Conservation (phyloP, 352 stramenopile genomes). For the Hyaloperonospora brassicae region DNA sequence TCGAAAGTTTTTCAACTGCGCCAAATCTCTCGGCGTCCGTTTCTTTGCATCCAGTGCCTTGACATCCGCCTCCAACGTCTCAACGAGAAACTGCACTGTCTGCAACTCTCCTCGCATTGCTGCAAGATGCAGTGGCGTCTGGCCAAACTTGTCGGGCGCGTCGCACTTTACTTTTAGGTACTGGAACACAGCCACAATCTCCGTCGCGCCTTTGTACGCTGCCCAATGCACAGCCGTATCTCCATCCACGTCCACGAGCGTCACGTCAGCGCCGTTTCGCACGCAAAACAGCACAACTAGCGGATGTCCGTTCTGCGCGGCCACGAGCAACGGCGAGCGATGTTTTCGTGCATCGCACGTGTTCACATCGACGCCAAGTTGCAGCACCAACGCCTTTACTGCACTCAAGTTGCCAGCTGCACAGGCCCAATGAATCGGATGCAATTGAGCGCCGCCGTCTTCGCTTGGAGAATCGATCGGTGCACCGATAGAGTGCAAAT, state of each 20-base stretch:
- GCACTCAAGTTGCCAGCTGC: conserved; percentile 60
- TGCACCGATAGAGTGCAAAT: conserved; percentile 36
- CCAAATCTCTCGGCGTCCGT: conserved; percentile 53
- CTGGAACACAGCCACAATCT: conserved; percentile 80
- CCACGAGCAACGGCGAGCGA: conserved; percentile 64
- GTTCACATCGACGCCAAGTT: conserved; percentile 65
- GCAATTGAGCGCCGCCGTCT: conserved; percentile 47
- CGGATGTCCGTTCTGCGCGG: conserved; percentile 68
- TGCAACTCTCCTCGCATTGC: conserved; percentile 63
- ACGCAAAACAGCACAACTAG: conserved; percentile 73
- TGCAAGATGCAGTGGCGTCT: conserved; percentile 79
- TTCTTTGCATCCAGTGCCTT: conserved; percentile 39
- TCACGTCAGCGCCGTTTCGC: conserved; percentile 59
- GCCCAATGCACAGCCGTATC: conserved; percentile 83
- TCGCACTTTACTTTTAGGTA: conserved; percentile 64
- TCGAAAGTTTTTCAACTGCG: conserved; percentile 46
- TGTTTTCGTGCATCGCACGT: conserved; percentile 62
- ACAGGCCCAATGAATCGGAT: conserved; percentile 82
- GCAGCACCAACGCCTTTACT: conserved; percentile 48
- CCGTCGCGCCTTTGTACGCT: conserved; percentile 76
- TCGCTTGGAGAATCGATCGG: conserved; percentile 50
- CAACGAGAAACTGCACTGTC: conserved; percentile 71
- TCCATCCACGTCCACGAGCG: conserved; percentile 50
- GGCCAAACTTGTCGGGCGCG: conserved; percentile 55
- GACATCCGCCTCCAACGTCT: conserved; percentile 66